Conservation (phyloP, 495 filamentous ascomycete genomes). For the Apiosordaria backusii region DNA sequence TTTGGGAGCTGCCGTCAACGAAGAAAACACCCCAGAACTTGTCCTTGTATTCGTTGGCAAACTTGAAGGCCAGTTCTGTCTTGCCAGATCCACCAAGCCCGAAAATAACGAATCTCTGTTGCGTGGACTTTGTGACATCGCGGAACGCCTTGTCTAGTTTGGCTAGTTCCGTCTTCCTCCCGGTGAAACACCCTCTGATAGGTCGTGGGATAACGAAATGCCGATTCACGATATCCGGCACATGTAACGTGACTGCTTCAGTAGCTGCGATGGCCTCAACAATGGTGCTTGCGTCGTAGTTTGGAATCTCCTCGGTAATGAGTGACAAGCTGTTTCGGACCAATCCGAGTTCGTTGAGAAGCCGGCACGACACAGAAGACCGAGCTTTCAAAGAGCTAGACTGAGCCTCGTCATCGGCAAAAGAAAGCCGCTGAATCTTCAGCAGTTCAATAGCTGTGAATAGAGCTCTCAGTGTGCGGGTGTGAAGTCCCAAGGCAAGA, state of each 20-base stretch:
- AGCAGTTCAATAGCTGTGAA: neutral
- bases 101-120: constrained; percentile 32
- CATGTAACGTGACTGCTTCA: neutral
- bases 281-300: neutral
- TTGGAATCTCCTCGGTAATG: neutral
- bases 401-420: neutral
- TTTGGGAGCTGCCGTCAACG: constrained; percentile 10
- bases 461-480: neutral
- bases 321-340: neutral
- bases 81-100: constrained; percentile 40
- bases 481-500: neutral
- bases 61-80: constrained; percentile 38
- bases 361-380: neutral
- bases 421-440: neutral
- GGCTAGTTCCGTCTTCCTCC: constrained; percentile 1
- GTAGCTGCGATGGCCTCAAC: neutral
- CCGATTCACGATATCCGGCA: neutral
- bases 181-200: constrained; percentile 12
- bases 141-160: constrained; percentile 7
- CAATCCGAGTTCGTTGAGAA: neutral
- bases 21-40: constrained; percentile 26
- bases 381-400: neutral
- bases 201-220: constrained; percentile 7
- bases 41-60: constrained; percentile 30
- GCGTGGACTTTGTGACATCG: neutral